phyloP scores from a whole-genome alignment of 345 rosid species.

The Boechera stricta region DNA sequence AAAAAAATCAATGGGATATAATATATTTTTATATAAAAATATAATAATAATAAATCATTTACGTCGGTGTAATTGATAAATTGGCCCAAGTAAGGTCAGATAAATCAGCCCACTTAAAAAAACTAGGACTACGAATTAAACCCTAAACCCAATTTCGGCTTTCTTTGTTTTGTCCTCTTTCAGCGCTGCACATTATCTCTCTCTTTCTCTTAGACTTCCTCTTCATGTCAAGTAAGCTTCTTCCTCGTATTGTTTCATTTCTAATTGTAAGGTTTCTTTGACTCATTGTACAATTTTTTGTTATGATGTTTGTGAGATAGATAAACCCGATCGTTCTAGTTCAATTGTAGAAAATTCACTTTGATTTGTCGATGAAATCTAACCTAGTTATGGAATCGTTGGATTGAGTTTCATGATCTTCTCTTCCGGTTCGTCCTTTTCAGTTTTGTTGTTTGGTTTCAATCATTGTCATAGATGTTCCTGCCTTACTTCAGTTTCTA shows the following conservation, averaged over 20 bases:
- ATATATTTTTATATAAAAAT: too few species aligned
- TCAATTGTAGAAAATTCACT: neutral
- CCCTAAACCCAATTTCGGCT: conserved; percentile 36
- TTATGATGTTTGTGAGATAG: neutral
- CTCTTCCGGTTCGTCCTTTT: neutral
- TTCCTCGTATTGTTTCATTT: neutral
- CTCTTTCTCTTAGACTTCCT: conserved; percentile 9
- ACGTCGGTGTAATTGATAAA: too few species aligned
- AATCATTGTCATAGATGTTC: neutral
- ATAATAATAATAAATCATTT: too few species aligned
- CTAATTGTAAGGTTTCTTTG: neutral
- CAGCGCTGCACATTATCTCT: conserved; percentile 28
- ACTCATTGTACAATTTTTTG: neutral
- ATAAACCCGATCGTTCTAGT: neutral
- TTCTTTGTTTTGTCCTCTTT: neutral
- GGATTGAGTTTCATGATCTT: too few species aligned
- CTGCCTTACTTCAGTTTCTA: neutral
- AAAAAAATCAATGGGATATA: too few species aligned
- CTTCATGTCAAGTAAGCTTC: conserved; percentile 41
- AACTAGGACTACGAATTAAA: conserved; percentile 22
- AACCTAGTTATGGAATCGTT: too few species aligned
- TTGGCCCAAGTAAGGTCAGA: too few species aligned
- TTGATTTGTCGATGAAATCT: neutral
- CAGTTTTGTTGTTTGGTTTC: neutral
- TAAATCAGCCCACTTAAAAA: too few species aligned